A percentile compares a stretch with the other conserved stretches of the same genome.
phyloP scores from a whole-genome alignment of 345 rosid species.

The Cochlearia excelsa region DNA sequence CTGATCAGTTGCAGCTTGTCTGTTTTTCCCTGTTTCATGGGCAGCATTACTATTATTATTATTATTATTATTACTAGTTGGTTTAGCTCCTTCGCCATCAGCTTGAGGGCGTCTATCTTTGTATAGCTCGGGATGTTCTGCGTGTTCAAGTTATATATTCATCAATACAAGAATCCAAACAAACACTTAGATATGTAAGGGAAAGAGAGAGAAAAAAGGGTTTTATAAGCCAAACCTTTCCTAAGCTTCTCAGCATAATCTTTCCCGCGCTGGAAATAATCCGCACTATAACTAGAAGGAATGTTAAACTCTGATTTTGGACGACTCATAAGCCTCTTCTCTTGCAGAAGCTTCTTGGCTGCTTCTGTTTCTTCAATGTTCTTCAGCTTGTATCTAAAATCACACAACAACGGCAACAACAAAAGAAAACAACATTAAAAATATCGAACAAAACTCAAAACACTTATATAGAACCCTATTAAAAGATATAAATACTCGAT shows the following conservation, averaged over 20 bases:
- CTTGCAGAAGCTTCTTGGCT: slow-evolving; percentile 94
- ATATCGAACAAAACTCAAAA: not conserved
- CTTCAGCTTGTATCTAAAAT: slow-evolving; percentile 71
- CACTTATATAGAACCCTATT: not conserved
- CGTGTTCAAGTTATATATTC: slow-evolving; percentile 1
- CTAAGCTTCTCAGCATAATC: slow-evolving; percentile 95
- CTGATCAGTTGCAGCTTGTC: slow-evolving; percentile 97
- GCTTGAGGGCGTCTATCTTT: slow-evolving; percentile 54
- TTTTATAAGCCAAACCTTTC: slow-evolving; percentile 51
- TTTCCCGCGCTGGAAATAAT: slow-evolving; percentile 86
- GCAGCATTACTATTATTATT: slow-evolving; percentile 40
- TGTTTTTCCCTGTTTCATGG: slow-evolving; percentile 39
- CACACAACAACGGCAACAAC: too few species aligned
- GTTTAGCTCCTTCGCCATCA: slow-evolving; percentile 54
- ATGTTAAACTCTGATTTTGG: slow-evolving; percentile 69
- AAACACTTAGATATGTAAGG: not conserved
- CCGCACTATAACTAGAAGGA: slow-evolving; percentile 95
- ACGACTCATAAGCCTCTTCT: slow-evolving; percentile 76
- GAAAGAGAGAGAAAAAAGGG: not conserved
- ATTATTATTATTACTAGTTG: slow-evolving; percentile 35
- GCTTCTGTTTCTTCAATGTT: slow-evolving; percentile 99
- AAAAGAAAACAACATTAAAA: not conserved
- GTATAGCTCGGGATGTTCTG: slow-evolving; percentile 97
- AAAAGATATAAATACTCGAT: slow-evolving; percentile 58
- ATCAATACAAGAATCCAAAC: slow-evolving; percentile 11